Conservation (phyloP, 306 rosid species). For the Oemleria cerasiformis region DNA sequence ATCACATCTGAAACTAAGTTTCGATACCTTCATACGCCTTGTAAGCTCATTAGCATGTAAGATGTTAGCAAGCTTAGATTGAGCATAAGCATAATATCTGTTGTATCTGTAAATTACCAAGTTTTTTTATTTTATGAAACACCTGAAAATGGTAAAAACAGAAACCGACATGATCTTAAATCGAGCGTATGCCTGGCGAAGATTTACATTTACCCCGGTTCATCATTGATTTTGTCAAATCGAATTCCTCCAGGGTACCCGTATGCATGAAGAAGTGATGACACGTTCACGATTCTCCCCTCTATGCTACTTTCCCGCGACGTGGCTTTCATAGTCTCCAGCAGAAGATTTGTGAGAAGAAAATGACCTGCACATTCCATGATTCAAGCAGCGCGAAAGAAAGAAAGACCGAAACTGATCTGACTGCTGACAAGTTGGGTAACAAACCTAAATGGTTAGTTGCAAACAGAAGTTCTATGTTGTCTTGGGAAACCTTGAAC, state of each 20-base stretch:
- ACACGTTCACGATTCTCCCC: constrained; percentile 71
- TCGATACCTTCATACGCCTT: constrained; percentile 51
- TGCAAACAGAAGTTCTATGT: constrained; percentile 78
- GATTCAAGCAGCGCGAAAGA: background rate
- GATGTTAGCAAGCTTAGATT: constrained; percentile 78
- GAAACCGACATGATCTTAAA: background rate
- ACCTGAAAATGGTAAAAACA: background rate
- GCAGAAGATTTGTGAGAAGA: constrained; percentile 71
- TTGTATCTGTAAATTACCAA: constrained; percentile 45
- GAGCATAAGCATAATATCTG: constrained; percentile 68
- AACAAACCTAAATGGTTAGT: constrained; percentile 67
- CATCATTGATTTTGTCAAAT: constrained; percentile 59
- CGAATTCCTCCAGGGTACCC: constrained; percentile 60
- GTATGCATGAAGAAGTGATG: constrained; percentile 55
- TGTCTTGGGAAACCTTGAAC: constrained; percentile 62
- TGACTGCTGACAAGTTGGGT: background rate
- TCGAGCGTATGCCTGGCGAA: constrained; percentile 3
- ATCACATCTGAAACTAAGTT: background rate
- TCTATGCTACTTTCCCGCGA: constrained; percentile 46
- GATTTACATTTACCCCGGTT: constrained; percentile 38
- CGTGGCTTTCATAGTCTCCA: constrained; percentile 74
- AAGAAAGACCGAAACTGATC: too few relatives aligned
- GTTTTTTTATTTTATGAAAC: too few relatives aligned
- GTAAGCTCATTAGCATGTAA: constrained; percentile 72
- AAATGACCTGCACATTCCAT: constrained; percentile 58